Conservation (phyloP, 2,329 filamentous ascomycete species). For the Arthrobotrys entomopaga region DNA sequence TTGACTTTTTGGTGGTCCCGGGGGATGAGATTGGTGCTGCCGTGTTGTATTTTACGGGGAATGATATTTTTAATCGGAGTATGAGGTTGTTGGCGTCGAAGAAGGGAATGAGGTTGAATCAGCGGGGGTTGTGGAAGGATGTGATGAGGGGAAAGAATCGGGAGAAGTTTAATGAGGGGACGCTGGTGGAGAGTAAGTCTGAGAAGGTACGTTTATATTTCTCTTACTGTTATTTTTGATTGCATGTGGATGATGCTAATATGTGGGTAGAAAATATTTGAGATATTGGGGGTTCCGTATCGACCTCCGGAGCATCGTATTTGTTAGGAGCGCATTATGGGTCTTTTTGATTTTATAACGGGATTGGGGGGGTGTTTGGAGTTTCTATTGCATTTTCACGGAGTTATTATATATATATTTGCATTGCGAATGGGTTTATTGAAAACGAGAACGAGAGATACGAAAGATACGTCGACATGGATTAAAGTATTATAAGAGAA, state of each 20-base stretch:
- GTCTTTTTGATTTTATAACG: background rate
- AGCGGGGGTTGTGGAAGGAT: conserved; percentile 79
- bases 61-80: conserved; percentile 92
- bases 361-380: background rate
- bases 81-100: conserved; percentile 80
- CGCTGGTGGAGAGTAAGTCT: conserved; percentile 76
- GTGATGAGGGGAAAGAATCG: conserved; percentile 71
- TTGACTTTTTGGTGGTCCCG: conserved; percentile 80
- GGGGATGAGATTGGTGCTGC: conserved; percentile 82
- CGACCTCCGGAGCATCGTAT: conserved; percentile 79
- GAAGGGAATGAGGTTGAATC: conserved; percentile 86
- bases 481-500: too few species aligned
- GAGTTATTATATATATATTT: too few species aligned
- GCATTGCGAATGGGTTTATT: too few species aligned
- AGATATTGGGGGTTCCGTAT: conserved; percentile 84
- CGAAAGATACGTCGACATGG: too few species aligned
- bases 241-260: background rate
- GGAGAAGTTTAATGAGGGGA: conserved; percentile 73
- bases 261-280: conserved; percentile 73
- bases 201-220: conserved; percentile 66
- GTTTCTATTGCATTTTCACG: too few species aligned
- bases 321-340: conserved; percentile 66
- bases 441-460: too few species aligned
- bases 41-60: conserved; percentile 93
- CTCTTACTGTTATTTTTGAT: conserved; percentile 3